Evolutionary conservation across 192 early-diverging fungal genomes (phyloP).

Genomic region (Oehlia diaphana): DNA sequence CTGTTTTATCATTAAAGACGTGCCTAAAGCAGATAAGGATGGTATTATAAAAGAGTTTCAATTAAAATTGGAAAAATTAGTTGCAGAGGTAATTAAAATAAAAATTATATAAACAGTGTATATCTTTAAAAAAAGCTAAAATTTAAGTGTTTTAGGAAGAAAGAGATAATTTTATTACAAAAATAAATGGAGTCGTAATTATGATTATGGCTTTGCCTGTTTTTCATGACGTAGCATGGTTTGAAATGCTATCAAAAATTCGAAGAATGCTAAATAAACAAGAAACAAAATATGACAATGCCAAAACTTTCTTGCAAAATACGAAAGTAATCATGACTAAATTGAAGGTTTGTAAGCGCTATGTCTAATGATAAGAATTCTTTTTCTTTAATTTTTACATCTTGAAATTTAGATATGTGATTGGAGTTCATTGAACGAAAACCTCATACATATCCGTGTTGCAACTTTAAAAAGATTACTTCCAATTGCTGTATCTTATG

Average conservation of each 20-base stretch:
- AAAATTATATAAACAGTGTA: too few relatives aligned
- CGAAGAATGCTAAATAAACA: not conserved
- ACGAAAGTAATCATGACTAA: slow-evolving; percentile 15
- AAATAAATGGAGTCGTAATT: slow-evolving; percentile 3
- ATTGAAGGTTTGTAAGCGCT: not conserved
- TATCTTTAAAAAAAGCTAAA: too few relatives aligned
- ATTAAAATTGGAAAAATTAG: not conserved
- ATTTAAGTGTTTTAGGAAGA: slow-evolving; percentile 4
- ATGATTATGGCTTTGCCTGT: slow-evolving; percentile 22
- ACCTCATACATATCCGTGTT: slow-evolving; percentile 4
- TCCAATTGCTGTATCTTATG: slow-evolving; percentile 5
- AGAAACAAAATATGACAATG: slow-evolving; percentile 14
- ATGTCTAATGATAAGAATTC: too few relatives aligned
- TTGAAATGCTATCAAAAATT: not conserved
- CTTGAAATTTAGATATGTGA: slow-evolving; percentile 19
- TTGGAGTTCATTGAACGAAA: slow-evolving; percentile 24
- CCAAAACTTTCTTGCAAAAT: not conserved
- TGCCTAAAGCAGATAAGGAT: not conserved
- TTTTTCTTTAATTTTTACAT: not conserved
- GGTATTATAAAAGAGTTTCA: slow-evolving; percentile 13
- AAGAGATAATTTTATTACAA: slow-evolving; percentile 26
- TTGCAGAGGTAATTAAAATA: not conserved
- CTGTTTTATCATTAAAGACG: slow-evolving; percentile 30
- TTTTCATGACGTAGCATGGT: slow-evolving; percentile 14
- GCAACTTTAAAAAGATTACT: slow-evolving; percentile 1